Evolutionary conservation across 2,329 filamentous ascomycete genomes (phyloP), one percentile per base, ranked within the genome.

Genomic region (Exophiala spinifera): DNA sequence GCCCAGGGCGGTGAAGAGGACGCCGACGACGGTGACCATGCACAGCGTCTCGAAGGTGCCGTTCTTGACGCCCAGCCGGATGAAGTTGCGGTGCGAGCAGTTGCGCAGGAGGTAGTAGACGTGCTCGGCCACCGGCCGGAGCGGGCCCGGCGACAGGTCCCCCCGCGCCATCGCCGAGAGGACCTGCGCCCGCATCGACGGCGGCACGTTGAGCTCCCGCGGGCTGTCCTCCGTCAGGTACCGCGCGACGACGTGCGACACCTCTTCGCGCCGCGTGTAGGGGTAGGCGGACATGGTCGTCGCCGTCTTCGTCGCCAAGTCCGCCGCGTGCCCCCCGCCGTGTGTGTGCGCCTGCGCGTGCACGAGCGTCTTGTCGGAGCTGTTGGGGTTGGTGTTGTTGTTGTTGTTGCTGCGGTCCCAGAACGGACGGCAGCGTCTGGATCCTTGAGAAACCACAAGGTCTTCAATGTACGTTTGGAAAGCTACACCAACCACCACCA

Each of bases 1-100:
- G 17, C 56, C 56, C 17, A 59, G 39, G 5, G 33, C 33, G 19
- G 34, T 50, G 37, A 56, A 59, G 1, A 55, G 44, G n/a, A 53
- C 36, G 17, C 56, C 56, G 28, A 56, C 56, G 8, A 59, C 51
- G 39, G 56, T 56, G 19, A 59, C 56, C 56, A 59, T 59, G 46
- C 56, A 59, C 10, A 59, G 56, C 3, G 56, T 59, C 33, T 59
- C 56, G 45, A 59, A 59, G 17, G 56, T 59, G 28, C 56, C 56
- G 42, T 59, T 59, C 53, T 59, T 55, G 49, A 59, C 48, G 34
- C 56, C 56, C 19, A 59, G 45, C 3, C 56, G 53, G 56, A 59
- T 56, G 36, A 59, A 59, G 45, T 59, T 59, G 45, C 56, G 56
- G 42, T 59, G 56, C 25, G 56, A 59, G 34, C 56, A 59, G 49